Evolutionary conservation across 176 grass and related monocot genomes (phyloP).

Genomic region (Eleusine coracana): DNA sequence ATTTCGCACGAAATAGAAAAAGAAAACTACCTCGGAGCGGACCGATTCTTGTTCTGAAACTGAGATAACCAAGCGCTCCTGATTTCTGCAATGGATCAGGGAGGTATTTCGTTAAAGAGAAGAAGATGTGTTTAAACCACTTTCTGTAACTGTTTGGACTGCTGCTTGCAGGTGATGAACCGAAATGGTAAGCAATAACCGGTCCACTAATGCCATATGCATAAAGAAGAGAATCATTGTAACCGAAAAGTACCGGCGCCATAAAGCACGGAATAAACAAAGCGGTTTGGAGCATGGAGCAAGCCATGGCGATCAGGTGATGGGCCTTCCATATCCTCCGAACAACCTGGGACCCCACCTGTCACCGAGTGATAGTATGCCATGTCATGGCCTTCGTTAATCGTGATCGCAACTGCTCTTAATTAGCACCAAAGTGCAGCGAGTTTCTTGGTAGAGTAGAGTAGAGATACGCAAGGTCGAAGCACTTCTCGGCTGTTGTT

Average conservation of each 20-base stretch:
- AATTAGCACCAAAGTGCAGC: neutral
- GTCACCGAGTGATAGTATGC: neutral
- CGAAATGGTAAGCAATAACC: neutral
- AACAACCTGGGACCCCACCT: conserved; percentile 25
- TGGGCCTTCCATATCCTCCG: neutral
- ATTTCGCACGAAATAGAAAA: no score
- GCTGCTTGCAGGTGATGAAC: neutral
- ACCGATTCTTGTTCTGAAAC: no score
- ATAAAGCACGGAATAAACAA: neutral
- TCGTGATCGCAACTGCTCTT: neutral
- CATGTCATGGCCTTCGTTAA: neutral
- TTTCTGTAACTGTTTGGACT: neutral
- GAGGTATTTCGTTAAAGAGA: neutral
- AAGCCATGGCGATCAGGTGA: conserved; percentile 2
- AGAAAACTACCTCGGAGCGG: no score
- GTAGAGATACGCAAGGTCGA: neutral
- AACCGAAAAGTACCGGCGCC: neutral
- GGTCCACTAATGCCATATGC: neutral
- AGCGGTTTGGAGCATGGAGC: neutral
- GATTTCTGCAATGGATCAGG: neutral
- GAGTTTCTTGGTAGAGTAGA: neutral
- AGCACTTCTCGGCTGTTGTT: neutral
- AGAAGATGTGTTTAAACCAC: neutral
- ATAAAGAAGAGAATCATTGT: neutral
- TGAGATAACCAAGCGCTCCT: neutral